Evolutionary conservation across 2,329 filamentous ascomycete species (phyloP), one percentile per base, ranked within the genome.

Genomic region (Proliferodiscus dingleyae): DNA sequence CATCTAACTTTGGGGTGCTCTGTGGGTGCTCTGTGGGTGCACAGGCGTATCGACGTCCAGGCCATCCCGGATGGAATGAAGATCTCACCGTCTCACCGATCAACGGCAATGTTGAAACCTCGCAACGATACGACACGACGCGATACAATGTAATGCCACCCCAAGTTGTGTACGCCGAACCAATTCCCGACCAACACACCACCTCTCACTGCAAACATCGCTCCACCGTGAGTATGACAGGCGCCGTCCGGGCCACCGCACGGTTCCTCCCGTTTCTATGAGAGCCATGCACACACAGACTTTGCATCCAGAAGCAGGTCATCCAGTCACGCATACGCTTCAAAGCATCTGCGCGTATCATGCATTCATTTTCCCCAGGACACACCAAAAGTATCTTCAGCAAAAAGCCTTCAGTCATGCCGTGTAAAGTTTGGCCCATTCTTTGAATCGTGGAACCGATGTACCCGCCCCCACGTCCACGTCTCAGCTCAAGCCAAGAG

Each of bases 1-100:
- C 47, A 38, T 30, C 33, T 28, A 43, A 43, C 37, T 15, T 43
- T 34, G 37, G 18, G n/a, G n/a, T n/a, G n/a, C n/a, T n/a, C n/a
- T n/a, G n/a, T n/a, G n/a, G 21, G 10, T 15, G 10, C 23, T 29
- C 37, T 37, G 24, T 33, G 33, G 39, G 22, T 40, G 16, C 38
- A 18, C 38, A 43, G 32, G 32, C 41, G 41, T 43, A 43, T 43
- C 23, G 28, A 29, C n/a, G n/a, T n/a, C n/a, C n/a, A n/a, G n/a
- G 24, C 32, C 23, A 23, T 16, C 18, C 32, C 9, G 41, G 15
- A 30, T 37, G 42, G 32, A 32, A 24, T 30, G 23, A 37, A 37
- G 32, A 30, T 38, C 32, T 38, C 41, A 24, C 29, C 18, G 28
- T 32, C 44, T 21, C 13, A n/a, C 11, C 16, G 24, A 26, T 34